A percentile compares a stretch with the other conserved stretches of the same genome.
Conservation (phyloP, 2,329 filamentous ascomycete genomes). For the Ceratocystis huliohia region DNA sequence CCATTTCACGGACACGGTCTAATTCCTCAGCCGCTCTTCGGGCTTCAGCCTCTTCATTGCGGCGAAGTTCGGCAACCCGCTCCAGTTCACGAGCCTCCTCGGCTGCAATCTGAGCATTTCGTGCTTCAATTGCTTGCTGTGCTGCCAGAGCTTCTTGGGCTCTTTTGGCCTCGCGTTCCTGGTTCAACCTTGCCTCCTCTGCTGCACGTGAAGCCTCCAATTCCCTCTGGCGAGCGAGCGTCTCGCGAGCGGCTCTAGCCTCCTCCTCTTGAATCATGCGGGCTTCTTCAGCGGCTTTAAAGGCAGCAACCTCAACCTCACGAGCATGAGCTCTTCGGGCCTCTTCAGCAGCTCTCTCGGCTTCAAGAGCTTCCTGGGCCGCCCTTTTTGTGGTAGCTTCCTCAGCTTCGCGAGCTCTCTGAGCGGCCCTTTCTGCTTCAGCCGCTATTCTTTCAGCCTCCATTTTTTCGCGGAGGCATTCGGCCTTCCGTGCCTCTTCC, state of each 20-base stretch:
- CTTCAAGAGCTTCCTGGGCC: not conserved
- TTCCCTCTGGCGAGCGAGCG: not conserved
- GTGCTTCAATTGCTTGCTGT: constrained; percentile 1
- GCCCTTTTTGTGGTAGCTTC: constrained; percentile 30
- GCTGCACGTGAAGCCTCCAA: not conserved
- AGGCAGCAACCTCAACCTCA: no score
- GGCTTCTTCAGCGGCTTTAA: constrained; percentile 27
- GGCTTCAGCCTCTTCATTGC: not conserved
- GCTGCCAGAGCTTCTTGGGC: constrained; percentile 9
- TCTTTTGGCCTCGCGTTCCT: not conserved
- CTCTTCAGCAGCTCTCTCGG: constrained; percentile 28
- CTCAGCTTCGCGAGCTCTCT: constrained; percentile 26
- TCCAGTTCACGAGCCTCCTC: constrained; percentile 3
- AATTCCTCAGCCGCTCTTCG: not conserved
- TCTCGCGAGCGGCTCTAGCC: constrained; percentile 25
- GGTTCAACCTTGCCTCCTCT: not conserved
- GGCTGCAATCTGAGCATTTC: not conserved
- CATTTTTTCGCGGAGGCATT: constrained; percentile 32
- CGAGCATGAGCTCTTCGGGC: not conserved
- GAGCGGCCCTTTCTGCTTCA: not conserved
- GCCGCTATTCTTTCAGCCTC: constrained; percentile 29
- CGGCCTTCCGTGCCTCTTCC: constrained; percentile 23
- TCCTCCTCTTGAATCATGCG: constrained; percentile 32
- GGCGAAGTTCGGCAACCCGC: not conserved
- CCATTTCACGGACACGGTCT: not conserved